Evolutionary conservation across 2,329 filamentous ascomycete species (phyloP).

Genomic region (Ophiobolus disseminans): DNA sequence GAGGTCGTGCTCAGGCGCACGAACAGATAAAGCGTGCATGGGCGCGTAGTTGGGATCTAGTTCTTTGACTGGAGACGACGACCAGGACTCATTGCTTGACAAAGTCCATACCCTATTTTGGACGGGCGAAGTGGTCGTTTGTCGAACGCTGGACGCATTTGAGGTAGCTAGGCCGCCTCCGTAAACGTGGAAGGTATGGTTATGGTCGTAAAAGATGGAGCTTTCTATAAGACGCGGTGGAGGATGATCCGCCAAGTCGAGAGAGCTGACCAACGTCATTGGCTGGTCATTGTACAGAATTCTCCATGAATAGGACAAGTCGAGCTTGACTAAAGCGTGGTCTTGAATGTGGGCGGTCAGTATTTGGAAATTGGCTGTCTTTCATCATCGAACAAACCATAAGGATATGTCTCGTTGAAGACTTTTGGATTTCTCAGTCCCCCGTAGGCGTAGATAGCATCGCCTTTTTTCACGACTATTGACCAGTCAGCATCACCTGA

Average conservation of each 20-base stretch:
- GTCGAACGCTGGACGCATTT: neutral
- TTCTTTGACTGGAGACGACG: too few relatives aligned
- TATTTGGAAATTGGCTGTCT: too few relatives aligned
- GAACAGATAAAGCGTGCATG: neutral
- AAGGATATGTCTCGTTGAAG: neutral
- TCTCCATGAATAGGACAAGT: conserved; percentile 3
- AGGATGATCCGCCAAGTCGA: neutral
- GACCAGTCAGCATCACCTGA: neutral
- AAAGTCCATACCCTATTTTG: neutral
- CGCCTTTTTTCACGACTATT: neutral
- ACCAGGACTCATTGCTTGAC: neutral
- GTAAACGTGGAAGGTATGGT: neutral
- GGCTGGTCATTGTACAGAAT: neutral
- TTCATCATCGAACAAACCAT: neutral
- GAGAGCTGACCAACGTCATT: neutral
- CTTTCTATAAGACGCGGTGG: neutral
- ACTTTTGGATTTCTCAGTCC: neutral
- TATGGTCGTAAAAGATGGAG: neutral
- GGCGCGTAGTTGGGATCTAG: neutral
- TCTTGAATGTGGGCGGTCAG: neutral
- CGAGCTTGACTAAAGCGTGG: conserved; percentile 1
- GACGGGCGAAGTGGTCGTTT: neutral
- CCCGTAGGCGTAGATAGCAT: neutral
- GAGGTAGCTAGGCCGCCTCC: neutral
- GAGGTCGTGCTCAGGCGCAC: conserved; percentile 7